Conservation (phyloP, 2,329 filamentous ascomycete species). For the Calycina herbarum region DNA sequence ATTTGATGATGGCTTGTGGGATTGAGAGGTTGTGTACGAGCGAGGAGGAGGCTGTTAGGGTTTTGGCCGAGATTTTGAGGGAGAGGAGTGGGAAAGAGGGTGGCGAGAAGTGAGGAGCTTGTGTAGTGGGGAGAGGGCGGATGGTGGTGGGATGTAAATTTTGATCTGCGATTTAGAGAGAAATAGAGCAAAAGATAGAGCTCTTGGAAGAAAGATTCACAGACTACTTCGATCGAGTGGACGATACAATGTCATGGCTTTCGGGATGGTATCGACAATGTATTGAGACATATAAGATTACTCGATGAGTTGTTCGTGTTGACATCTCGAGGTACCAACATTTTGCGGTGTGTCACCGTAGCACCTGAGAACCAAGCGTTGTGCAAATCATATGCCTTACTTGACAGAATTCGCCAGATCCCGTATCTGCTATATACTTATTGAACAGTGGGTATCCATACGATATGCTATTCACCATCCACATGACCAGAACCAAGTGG, state of each 20-base stretch:
- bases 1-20: slow-evolving; percentile 31
- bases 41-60: slow-evolving; percentile 27
- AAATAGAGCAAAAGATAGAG: too few relatives aligned
- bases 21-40: slow-evolving; percentile 24
- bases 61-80: slow-evolving; percentile 20
- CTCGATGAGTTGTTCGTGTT: neutral
- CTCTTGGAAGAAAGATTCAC: neutral
- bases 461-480: neutral
- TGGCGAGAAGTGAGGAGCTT: neutral
- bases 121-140: neutral
- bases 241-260: neutral
- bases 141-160: neutral
- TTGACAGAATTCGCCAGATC: neutral
- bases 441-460: neutral
- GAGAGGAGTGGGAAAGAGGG: neutral
- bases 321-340: neutral
- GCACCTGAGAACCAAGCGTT: neutral
- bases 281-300: neutral
- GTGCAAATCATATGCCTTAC: neutral
- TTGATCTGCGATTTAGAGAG: neutral
- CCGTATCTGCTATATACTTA: neutral
- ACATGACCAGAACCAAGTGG: neutral
- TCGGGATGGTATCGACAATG: neutral
- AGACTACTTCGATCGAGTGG: too few relatives aligned
- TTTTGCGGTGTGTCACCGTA: neutral